Base-by-base conservation (phyloP, 257 asterid species). In the Gentiana straminea region DNA sequence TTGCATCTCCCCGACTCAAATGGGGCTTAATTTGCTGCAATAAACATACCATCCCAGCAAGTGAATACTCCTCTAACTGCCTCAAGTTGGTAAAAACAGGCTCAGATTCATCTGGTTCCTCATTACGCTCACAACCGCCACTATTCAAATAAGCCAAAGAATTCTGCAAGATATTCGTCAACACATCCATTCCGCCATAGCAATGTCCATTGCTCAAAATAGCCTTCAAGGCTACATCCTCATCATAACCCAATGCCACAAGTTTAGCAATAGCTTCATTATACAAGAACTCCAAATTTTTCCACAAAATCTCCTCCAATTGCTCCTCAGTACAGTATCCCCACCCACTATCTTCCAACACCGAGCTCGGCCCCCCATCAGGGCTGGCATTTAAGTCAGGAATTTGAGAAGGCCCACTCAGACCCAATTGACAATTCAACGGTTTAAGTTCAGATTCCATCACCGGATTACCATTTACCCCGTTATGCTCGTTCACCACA, bases 111-210 rank as follows among this genome's bases (percentile, higher is more conserved):
- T 81, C 83, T 0, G 68, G 58, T 3, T 57, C 68, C 33, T 59
- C 80, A 58, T 44, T 70, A 43, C 12, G 68, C 54, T 68, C 77
- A 63, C 70, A 77, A 64, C 48, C 64, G 45, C 72, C 78, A 58
- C 66, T 76, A 63, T 71, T 84, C 55, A 87, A 61, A 73, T 79
- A 84, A 52, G 92, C 81, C 77, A 84, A 60, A n/a, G 88, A 67
- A 58, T 87, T 91, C 49, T 79, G 95, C 70, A 87, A 55, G 33
- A 91, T 77, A 57, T 91, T 87, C 8, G 87, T 85, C 58, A 83
- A 69, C 33, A 84, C 95, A 74, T 91, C 96, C 96, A 84, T 80
- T 58, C 93, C 95, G 49, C 93, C 97, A 70, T 83, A 81, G 60
- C 86, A 86, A 62, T 79, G 81, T 44, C 94, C 95, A 62, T 83